Conservation (phyloP, 2,329 filamentous ascomycete species). For the Nemania sp. region DNA sequence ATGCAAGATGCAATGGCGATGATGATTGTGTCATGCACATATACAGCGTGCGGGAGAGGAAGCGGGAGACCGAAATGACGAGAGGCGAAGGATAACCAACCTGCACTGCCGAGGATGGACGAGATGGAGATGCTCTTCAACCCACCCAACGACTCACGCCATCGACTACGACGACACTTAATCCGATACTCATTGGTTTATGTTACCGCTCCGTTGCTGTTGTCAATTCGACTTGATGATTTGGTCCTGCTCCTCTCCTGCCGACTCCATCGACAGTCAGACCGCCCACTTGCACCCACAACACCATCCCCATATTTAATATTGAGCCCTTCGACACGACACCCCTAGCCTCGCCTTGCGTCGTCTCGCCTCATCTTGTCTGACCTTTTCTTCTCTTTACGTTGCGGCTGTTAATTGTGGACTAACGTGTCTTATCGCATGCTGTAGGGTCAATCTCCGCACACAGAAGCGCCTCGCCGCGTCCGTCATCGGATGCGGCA, state of each 20-base stretch:
- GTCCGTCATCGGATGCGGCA: constrained; percentile 96
- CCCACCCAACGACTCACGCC: background rate
- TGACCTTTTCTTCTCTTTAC: background rate
- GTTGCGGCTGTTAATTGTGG: background rate
- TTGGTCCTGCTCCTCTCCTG: background rate
- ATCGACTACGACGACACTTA: background rate
- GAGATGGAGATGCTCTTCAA: background rate
- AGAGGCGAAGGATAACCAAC: background rate
- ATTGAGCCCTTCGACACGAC: background rate
- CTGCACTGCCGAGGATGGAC: background rate
- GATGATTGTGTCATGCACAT: background rate
- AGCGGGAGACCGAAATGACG: background rate
- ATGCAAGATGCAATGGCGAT: constrained; percentile 2
- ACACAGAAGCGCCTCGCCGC: constrained; percentile 99
- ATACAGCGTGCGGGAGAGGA: background rate
- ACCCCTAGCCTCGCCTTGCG: background rate
- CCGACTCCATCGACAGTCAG: background rate
- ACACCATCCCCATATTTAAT: background rate
- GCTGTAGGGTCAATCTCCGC: constrained; percentile 92
- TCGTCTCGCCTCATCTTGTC: too few species aligned
- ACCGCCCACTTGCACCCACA: background rate
- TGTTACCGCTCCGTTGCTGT: background rate
- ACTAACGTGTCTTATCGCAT: constrained; percentile 30
- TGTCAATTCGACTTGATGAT: background rate
- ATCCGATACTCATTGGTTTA: background rate